Percentiles rank a stretch among this genome's conserved stretches.
phyloP scores from a whole-genome alignment of 305 asterid genomes.

The Withania somnifera region DNA sequence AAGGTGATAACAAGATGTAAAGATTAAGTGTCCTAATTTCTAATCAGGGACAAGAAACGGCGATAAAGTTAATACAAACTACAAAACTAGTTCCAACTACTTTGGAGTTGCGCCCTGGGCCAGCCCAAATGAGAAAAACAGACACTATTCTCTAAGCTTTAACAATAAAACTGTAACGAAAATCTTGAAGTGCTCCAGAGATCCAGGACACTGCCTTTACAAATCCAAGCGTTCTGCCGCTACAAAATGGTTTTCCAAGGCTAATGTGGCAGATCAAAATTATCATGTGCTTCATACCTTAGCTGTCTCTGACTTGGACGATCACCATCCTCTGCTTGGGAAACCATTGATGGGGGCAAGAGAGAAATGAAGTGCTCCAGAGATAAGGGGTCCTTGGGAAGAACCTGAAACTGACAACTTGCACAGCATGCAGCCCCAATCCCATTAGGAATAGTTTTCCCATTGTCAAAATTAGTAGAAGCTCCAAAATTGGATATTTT shows the following conservation, averaged over 20 bases:
- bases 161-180: background rate
- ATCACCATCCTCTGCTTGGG: conserved; percentile 12
- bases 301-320: conserved; percentile 18
- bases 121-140: background rate
- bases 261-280: background rate
- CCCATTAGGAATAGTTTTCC: conserved; percentile 19
- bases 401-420: conserved; percentile 80
- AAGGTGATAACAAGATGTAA: background rate
- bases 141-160: background rate
- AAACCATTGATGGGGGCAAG: conserved; percentile 44
- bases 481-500: conserved; percentile 24
- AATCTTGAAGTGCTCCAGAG: background rate
- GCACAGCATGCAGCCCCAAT: conserved; percentile 29
- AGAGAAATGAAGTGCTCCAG: conserved; percentile 41
- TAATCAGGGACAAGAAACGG: background rate
- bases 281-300: conserved; percentile 28
- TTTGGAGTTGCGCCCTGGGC: background rate
- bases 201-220: background rate
- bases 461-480: conserved; percentile 13
- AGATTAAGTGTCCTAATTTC: background rate
- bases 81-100: background rate
- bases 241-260: background rate
- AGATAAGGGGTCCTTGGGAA: conserved; percentile 45
- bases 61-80: background rate
- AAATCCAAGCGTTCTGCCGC: background rate